These are phyloP conservation scores for Aspergillus sojae DNA, from an alignment of 2,329 filamentous ascomycete species.

Conservation along the genomic window DNA sequence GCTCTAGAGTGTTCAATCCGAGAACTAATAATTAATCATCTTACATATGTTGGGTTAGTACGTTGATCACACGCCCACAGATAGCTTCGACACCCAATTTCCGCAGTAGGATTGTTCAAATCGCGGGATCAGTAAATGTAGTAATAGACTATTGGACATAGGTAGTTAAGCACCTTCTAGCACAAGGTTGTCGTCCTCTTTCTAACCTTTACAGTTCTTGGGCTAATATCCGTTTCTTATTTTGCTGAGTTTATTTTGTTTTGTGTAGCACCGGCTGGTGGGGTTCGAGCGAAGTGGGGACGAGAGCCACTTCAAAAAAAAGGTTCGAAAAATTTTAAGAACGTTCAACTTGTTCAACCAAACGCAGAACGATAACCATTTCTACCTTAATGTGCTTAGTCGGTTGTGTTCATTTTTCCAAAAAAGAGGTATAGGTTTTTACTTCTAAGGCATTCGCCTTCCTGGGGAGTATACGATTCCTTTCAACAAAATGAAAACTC, in stretches of 20 bases:
- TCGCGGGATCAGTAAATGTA: neutral
- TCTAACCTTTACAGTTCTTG: too few species aligned
- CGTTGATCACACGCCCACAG: neutral
- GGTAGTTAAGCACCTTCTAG: neutral
- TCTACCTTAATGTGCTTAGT: neutral
- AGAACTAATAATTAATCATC: too few species aligned
- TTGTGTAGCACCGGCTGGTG: neutral
- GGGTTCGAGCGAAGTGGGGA: neutral
- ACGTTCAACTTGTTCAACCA: neutral
- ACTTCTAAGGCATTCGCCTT: neutral
- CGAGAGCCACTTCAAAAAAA: neutral
- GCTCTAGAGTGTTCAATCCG: too few species aligned
- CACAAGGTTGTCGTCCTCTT: neutral
- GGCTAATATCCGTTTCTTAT: too few species aligned
- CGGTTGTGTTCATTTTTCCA: neutral
- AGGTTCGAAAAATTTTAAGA: neutral
- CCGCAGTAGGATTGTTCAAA: neutral
- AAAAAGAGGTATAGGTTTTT: neutral
- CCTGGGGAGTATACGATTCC: too few species aligned
- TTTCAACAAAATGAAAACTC: too few species aligned
- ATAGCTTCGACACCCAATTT: neutral
- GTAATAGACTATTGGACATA: neutral
- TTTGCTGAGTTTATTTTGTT: too few species aligned
- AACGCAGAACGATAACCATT: neutral
- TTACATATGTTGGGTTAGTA: too few species aligned